Evolutionary conservation across 202 grass and related monocot genomes (phyloP).

Genomic region (Hordeum pubiflorum): DNA sequence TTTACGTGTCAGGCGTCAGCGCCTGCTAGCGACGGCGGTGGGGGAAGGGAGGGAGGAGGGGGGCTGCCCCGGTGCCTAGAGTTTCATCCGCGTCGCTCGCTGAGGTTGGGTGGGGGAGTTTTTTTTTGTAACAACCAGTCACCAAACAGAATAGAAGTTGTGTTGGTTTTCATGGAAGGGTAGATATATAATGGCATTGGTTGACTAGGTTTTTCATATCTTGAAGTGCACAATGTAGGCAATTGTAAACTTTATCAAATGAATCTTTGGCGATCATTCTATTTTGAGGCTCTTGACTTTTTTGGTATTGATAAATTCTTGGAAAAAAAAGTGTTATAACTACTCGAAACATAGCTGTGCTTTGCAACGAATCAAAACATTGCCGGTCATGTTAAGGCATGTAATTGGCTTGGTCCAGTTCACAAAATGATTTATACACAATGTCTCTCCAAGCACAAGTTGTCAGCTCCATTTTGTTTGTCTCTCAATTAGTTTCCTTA

Average conservation of each 20-base stretch:
- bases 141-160: neutral
- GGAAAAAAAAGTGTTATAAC: neutral
- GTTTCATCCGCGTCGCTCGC: no score
- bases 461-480: neutral
- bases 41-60: no score
- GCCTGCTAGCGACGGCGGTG: no score
- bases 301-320: neutral
- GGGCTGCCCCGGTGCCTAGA: no score
- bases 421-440: neutral
- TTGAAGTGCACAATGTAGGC: neutral
- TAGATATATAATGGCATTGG: neutral
- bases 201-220: neutral
- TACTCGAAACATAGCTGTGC: neutral
- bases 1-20: no score
- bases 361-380: neutral
- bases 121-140: no score
- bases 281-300: slow-evolving; percentile 2
- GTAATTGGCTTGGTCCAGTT: neutral
- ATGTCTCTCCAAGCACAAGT: neutral
- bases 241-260: neutral
- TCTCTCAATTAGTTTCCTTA: neutral
- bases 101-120: no score
- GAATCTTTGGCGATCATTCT: neutral
- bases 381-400: neutral
- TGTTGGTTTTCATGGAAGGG: neutral